Percentiles rank a stretch among this genome's conserved stretches.
Conservation (phyloP, 2,329 filamentous ascomycete species). For the Cladosporium halotolerans region DNA sequence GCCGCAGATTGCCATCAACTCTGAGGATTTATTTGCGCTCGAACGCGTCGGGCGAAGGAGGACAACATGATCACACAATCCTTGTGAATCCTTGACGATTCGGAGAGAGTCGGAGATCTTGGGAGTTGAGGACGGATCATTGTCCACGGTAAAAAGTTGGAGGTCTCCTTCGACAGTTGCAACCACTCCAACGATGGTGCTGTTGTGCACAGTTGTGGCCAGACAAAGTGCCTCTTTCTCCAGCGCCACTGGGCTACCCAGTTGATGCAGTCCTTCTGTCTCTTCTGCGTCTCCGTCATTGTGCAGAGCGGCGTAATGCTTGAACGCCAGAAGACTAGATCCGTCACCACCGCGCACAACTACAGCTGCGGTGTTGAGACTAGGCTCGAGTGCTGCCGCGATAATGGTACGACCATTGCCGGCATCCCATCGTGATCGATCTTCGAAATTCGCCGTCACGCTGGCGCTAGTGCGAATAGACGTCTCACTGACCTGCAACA, state of each 20-base stretch:
- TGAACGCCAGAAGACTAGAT: conserved; percentile 10
- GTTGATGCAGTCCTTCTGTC: background rate
- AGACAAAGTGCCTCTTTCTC: conserved; percentile 15
- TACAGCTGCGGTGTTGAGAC: conserved; percentile 13
- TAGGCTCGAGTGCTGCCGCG: conserved; percentile 20
- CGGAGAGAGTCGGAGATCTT: background rate
- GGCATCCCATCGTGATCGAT: conserved; percentile 15
- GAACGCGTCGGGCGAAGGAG: conserved; percentile 12
- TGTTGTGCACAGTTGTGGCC: background rate
- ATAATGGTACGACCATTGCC: conserved; percentile 16
- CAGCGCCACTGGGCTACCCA: background rate
- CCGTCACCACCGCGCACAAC: conserved; percentile 13
- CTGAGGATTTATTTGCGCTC: background rate
- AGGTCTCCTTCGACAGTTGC: conserved; percentile 15
- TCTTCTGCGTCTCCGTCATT: background rate
- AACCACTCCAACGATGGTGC: conserved; percentile 11
- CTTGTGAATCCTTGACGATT: background rate
- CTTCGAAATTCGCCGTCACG: conserved; percentile 24
- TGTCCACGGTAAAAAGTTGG: conserved; percentile 7
- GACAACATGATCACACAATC: conserved; percentile 22
- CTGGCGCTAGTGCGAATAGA: conserved; percentile 18
- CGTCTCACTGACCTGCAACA: conserved; percentile 26
- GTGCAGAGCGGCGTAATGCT: background rate
- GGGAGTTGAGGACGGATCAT: background rate
- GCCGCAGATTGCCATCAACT: conserved; percentile 21